Percentiles rank a stretch among this genome's conserved stretches.
Conservation (phyloP, 1,284 basidiomycete species). For the Apiotrichum siamense region DNA sequence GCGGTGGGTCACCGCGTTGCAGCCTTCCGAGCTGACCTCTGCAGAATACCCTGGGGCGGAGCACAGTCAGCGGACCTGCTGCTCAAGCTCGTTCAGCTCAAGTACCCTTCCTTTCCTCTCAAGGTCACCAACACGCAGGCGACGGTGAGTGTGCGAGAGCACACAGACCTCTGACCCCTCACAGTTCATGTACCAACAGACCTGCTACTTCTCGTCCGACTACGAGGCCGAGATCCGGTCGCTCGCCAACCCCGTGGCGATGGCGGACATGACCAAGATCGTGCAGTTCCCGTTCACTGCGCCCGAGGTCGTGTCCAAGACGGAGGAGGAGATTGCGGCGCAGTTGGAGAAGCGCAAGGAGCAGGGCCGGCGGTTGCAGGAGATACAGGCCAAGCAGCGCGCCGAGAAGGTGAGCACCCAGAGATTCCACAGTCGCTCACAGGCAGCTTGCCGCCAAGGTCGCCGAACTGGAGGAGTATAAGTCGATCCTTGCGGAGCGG, state of each 20-base stretch:
- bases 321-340: conserved; percentile 78
- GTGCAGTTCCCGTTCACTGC: conserved; percentile 77
- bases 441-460: conserved; percentile 47
- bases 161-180: too few species aligned
- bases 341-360: conserved; percentile 74
- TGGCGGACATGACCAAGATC: conserved; percentile 65
- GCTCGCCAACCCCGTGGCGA: conserved; percentile 58
- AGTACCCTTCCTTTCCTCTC: conserved; percentile 80
- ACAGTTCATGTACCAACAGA: conserved; percentile 88
- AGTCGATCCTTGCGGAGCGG: conserved; percentile 61
- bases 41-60: conserved; percentile 88
- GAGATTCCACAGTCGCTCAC: background rate
- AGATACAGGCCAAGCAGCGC: conserved; percentile 81
- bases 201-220: conserved; percentile 77
- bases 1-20: conserved; percentile 53
- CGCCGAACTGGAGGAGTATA: conserved; percentile 67
- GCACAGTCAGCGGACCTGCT: conserved; percentile 85
- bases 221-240: conserved; percentile 64
- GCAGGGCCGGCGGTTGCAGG: conserved; percentile 80
- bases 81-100: conserved; percentile 86
- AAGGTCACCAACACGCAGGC: conserved; percentile 54
- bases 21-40: background rate
- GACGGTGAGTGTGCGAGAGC: conserved; percentile 50
- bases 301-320: conserved; percentile 72
- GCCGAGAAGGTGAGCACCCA: conserved; percentile 65